These are phyloP conservation scores for Podospora comata DNA, from an alignment of 495 filamentous ascomycete genomes.

Conservation along the genomic window DNA sequence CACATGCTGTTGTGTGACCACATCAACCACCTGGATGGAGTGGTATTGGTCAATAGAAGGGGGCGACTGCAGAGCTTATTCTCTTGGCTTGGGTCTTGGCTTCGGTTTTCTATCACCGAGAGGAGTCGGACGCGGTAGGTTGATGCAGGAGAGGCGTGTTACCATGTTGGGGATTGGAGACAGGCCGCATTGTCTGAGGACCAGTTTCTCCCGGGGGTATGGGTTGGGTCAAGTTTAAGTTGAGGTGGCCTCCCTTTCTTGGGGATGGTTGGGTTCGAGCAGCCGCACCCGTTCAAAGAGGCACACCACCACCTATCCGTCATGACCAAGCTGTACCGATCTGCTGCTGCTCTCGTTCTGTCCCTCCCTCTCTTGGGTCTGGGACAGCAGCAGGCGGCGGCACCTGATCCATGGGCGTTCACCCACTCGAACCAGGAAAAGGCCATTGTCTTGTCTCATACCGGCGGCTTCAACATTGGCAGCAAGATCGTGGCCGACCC, in stretches of 20 bases:
- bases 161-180: not conserved
- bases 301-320: not conserved
- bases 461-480: conserved; percentile 41
- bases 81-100: not conserved
- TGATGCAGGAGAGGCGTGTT: not conserved
- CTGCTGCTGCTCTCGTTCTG: not conserved
- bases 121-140: not conserved
- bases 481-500: conserved; percentile 37
- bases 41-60: not conserved
- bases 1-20: not conserved
- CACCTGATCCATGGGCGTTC: not conserved
- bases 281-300: not conserved
- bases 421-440: conserved; percentile 6
- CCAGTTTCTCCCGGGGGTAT: not conserved
- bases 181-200: not conserved
- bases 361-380: not conserved
- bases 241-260: not conserved
- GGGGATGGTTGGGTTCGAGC: not conserved
- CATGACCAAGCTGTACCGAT: not conserved
- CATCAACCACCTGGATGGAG: not conserved
- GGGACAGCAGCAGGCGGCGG: not conserved
- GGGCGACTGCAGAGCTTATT: not conserved
- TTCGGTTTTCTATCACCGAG: not conserved
- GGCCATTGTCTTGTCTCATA: conserved; percentile 39
- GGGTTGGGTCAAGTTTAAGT: not conserved